A percentile compares a stretch with the other conserved stretches of the same genome.
phyloP scores from a whole-genome alignment of 1,139 yeast species.

The Zhuliangozyma parablackwelliae region DNA sequence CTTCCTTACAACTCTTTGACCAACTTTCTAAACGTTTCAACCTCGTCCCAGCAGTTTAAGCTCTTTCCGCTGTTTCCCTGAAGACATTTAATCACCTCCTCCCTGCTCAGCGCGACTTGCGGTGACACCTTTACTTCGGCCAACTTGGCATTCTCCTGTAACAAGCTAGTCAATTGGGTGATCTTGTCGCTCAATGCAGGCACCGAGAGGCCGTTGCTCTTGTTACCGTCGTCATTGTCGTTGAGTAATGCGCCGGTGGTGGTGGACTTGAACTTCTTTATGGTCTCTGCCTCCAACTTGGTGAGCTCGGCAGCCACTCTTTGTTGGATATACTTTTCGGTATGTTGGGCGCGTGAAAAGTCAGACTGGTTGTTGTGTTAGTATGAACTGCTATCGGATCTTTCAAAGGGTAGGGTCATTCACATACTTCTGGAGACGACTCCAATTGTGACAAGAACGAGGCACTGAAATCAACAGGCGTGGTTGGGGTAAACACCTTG shows the following conservation, averaged over 20 bases:
- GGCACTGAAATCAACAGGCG: constrained; percentile 74
- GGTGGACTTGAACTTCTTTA: constrained; percentile 50
- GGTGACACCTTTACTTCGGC: constrained; percentile 31
- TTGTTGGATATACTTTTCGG: constrained; percentile 74
- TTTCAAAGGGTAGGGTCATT: neutral
- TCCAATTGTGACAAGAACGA: constrained; percentile 69
- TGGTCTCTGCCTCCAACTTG: constrained; percentile 57
- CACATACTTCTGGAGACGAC: constrained; percentile 56
- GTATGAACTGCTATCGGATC: constrained; percentile 12
- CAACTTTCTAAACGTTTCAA: constrained; percentile 62
- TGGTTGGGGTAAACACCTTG: constrained; percentile 62
- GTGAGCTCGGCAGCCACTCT: constrained; percentile 65
- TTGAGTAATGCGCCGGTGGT: constrained; percentile 40
- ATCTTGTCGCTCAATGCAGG: constrained; percentile 35
- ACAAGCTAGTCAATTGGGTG: constrained; percentile 42
- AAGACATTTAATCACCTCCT: constrained; percentile 61
- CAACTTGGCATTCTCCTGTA: constrained; percentile 45
- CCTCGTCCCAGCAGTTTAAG: constrained; percentile 86
- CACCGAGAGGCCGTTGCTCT: constrained; percentile 17
- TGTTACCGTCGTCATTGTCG: constrained; percentile 19
- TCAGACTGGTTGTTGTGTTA: constrained; percentile 47
- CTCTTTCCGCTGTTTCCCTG: constrained; percentile 66
- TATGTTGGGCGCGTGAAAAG: constrained; percentile 73
- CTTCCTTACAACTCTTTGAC: constrained; percentile 24
- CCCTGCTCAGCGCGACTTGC: constrained; percentile 44